Evolutionary conservation across 352 stramenopile species (phyloP).

Genomic region (Globisporangium cystogenes): DNA sequence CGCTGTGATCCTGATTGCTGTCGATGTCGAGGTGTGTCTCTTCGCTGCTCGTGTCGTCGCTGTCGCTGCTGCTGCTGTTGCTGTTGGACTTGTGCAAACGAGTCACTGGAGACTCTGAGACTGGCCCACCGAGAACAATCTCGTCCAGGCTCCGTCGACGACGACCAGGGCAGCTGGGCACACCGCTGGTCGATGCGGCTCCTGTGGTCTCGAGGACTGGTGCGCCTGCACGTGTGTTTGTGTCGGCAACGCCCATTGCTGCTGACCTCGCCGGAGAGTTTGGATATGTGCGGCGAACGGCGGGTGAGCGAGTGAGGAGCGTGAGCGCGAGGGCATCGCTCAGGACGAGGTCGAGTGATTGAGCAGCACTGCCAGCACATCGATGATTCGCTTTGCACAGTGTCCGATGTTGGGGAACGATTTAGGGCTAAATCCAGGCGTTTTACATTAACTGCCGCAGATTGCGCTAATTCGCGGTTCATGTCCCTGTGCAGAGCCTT

Average conservation of each 20-base stretch:
- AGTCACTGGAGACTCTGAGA: neutral
- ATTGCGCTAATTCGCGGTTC: neutral
- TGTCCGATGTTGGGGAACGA: neutral
- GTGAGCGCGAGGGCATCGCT: neutral
- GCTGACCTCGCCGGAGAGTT: neutral
- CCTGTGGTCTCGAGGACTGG: too few relatives aligned
- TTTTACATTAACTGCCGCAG: neutral
- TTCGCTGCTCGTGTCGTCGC: neutral
- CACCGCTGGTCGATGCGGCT: too few relatives aligned
- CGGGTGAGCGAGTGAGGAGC: neutral
- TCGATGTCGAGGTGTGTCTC: neutral
- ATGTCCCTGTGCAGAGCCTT: too few relatives aligned
- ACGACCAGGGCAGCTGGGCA: neutral
- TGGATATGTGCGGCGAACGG: neutral
- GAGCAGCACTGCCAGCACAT: neutral
- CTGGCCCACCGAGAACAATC: neutral
- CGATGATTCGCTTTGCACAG: neutral
- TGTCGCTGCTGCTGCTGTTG: neutral
- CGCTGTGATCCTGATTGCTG: neutral
- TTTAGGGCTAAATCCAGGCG: neutral
- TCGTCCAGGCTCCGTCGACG: neutral
- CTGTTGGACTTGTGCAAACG: neutral
- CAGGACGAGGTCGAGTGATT: neutral
- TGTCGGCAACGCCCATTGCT: neutral
- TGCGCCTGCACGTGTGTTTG: neutral